These are phyloP conservation scores for Xylaria sp. DNA, from an alignment of 2,329 filamentous ascomycete species.

Conservation along the genomic window DNA sequence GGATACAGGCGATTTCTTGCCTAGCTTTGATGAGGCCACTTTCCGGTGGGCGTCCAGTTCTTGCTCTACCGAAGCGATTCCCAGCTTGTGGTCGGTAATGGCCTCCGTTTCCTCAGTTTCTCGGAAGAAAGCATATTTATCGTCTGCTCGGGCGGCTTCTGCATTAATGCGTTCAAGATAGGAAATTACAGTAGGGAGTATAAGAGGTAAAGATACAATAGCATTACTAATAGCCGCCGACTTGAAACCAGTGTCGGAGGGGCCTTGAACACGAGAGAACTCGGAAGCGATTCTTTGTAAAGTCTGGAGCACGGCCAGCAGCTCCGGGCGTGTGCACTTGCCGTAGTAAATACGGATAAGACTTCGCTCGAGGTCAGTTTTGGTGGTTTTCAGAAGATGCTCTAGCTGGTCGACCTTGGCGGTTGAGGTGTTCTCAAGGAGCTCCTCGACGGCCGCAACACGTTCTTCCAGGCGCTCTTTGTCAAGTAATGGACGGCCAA, in stretches of 20 bases:
- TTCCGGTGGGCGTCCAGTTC: constrained; percentile 82
- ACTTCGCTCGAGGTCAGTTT: constrained; percentile 88
- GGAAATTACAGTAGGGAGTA: constrained; percentile 75
- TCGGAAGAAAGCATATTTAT: constrained; percentile 94
- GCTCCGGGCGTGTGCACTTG: constrained; percentile 90
- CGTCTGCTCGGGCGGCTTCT: constrained; percentile 83
- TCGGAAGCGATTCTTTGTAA: constrained; percentile 84
- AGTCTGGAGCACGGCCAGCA: constrained; percentile 85
- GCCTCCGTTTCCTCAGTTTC: constrained; percentile 88
- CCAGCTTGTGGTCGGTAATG: constrained; percentile 88
- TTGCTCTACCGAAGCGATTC: constrained; percentile 91
- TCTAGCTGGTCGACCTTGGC: constrained; percentile 78
- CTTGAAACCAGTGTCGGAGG: constrained; percentile 76
- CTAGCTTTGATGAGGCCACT: constrained; percentile 76
- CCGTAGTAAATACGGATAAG: constrained; percentile 97
- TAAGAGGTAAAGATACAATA: constrained; percentile 79
- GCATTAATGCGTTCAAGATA: constrained; percentile 89
- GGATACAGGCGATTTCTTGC: constrained; percentile 73
- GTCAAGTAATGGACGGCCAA: constrained; percentile 88
- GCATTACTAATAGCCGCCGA: constrained; percentile 77
- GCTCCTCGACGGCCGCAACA: constrained; percentile 85
- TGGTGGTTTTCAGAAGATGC: constrained; percentile 75
- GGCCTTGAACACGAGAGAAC: constrained; percentile 73
- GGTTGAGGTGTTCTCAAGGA: constrained; percentile 75
- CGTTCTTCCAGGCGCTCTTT: constrained; percentile 79